Percentiles rank a stretch among this genome's conserved stretches.
Conservation (phyloP, 2,329 filamentous ascomycete genomes). For the Fusarium sp. region DNA sequence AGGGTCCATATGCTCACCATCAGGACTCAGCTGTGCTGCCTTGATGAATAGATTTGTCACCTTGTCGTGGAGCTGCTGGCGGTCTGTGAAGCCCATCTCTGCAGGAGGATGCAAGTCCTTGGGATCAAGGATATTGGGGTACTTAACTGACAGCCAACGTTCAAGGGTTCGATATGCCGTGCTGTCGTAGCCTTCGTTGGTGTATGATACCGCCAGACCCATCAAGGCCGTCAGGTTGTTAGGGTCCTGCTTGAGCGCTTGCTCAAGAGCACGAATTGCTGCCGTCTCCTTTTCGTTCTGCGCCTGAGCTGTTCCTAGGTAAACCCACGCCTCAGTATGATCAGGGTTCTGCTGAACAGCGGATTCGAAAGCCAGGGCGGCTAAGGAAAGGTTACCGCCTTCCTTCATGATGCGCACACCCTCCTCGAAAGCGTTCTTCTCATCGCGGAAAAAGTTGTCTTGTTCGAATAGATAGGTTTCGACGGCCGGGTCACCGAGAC, state of each 20-base stretch:
- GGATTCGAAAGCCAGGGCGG: constrained; percentile 94
- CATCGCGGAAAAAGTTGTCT: constrained; percentile 87
- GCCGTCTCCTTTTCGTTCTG: constrained; percentile 99
- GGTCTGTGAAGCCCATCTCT: constrained; percentile 96
- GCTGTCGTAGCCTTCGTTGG: constrained; percentile 98
- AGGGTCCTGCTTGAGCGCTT: constrained; percentile 88
- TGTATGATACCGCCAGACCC: constrained; percentile 96
- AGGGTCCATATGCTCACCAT: constrained; percentile 96
- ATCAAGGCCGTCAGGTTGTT: constrained; percentile 91
- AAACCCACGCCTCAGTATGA: constrained; percentile 93
- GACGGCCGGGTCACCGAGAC: constrained; percentile 79
- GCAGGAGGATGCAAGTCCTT: constrained; percentile 78
- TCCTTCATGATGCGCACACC: constrained; percentile 93
- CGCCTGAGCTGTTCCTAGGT: constrained; percentile 90
- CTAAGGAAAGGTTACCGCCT: constrained; percentile 93
- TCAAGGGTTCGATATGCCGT: constrained; percentile 96
- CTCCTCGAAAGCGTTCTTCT: constrained; percentile 89
- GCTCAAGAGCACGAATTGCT: constrained; percentile 92
- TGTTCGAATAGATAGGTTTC: constrained; percentile 96
- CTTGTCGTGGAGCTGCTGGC: constrained; percentile 87
- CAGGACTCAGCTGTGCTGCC: constrained; percentile 90
- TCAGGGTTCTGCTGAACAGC: constrained; percentile 90
- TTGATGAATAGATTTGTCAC: constrained; percentile 92
- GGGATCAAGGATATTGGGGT: constrained; percentile 83
- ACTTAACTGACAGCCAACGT: constrained; percentile 96